A percentile compares a stretch with the other conserved stretches of the same genome.
Conservation (phyloP, 805 yeast species). For the Candida rishiriensis region DNA sequence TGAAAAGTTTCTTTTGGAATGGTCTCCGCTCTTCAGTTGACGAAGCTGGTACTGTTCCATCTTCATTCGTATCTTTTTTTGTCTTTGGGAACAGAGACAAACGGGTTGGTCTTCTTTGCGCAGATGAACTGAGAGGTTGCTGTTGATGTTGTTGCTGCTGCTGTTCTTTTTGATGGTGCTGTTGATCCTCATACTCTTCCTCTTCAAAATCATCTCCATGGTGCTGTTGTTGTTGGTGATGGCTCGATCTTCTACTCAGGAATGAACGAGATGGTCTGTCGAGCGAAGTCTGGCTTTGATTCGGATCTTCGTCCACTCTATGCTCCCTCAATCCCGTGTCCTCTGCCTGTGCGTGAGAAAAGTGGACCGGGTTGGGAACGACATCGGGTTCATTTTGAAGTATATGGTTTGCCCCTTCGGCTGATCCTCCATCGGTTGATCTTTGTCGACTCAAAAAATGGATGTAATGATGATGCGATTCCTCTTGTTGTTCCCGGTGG, state of each 20-base stretch:
- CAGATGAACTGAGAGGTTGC: too few species aligned
- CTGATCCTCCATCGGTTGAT: neutral
- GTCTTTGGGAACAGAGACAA: conserved; percentile 13
- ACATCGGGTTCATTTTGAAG: conserved; percentile 3
- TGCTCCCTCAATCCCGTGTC: conserved; percentile 8
- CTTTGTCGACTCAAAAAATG: neutral
- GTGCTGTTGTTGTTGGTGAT: too few species aligned
- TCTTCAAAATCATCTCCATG: too few species aligned
- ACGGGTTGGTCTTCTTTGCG: conserved; percentile 8
- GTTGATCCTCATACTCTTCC: too few species aligned
- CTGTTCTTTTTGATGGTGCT: too few species aligned
- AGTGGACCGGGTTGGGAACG: neutral
- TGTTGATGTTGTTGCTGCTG: too few species aligned
- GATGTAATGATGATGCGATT: neutral
- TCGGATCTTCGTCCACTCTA: conserved; percentile 1
- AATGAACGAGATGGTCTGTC: neutral
- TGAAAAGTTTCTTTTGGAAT: conserved; percentile 15
- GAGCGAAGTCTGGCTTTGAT: conserved; percentile 2
- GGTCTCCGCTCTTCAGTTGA: conserved; percentile 12
- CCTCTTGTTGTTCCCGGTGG: neutral
- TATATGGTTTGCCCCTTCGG: neutral
- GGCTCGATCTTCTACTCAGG: too few species aligned
- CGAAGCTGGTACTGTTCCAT: neutral
- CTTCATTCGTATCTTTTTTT: neutral
- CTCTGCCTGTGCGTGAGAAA: neutral